phyloP scores from a whole-genome alignment of 2,329 filamentous ascomycete genomes.

The Venturiaceae sp. region DNA sequence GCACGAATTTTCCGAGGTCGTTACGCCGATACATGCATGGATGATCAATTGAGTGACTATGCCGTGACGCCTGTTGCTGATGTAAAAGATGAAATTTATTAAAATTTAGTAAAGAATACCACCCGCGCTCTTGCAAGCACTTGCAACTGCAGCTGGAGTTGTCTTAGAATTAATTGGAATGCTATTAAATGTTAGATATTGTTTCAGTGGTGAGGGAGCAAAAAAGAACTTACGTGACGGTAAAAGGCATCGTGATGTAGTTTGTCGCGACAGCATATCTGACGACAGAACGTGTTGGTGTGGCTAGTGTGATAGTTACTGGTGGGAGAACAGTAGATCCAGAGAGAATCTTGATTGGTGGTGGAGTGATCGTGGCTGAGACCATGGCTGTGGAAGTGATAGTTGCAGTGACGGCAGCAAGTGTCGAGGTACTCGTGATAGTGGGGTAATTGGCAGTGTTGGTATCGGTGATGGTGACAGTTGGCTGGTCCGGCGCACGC shows the following conservation, averaged over 20 bases:
- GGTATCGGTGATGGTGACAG: conserved; percentile 21
- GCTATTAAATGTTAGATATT: conserved; percentile 10
- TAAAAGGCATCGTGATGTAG: conserved; percentile 12
- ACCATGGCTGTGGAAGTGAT: conserved; percentile 9
- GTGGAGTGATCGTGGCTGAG: conserved; percentile 15
- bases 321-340: conserved; percentile 13
- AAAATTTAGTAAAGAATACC: conserved; percentile 6
- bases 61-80: too few species aligned
- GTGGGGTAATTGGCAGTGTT: conserved; percentile 19
- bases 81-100: neutral
- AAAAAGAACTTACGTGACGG: conserved; percentile 13
- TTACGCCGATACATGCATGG: too few species aligned
- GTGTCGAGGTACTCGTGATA: conserved; percentile 6
- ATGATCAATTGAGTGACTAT: too few species aligned
- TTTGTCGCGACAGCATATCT: conserved; percentile 14
- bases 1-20: too few species aligned
- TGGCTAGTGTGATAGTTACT: conserved; percentile 18
- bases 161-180: conserved; percentile 16
- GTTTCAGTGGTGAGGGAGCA: neutral
- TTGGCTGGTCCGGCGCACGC: conserved; percentile 25
- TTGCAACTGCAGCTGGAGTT: conserved; percentile 14
- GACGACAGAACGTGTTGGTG: conserved; percentile 17
- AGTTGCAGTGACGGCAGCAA: neutral
- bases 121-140: conserved; percentile 14
- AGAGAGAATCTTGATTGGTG: conserved; percentile 15